Conservation (phyloP, 768 basidiomycete genomes). For the Lactifluus subvellereus region DNA sequence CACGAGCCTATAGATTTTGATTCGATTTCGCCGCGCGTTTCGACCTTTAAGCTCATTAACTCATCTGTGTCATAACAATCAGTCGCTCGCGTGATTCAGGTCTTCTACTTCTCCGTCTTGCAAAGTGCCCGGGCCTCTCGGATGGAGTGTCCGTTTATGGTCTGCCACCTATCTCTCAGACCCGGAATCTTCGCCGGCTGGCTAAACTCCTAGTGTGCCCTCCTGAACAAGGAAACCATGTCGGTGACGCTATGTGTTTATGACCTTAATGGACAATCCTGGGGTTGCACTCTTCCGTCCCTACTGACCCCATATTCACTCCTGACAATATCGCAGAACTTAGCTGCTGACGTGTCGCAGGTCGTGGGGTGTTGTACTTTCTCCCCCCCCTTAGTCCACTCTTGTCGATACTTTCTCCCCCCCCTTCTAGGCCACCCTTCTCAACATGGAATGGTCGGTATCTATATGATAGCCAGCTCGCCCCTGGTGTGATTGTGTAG, state of each 20-base stretch:
- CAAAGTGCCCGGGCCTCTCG: not conserved
- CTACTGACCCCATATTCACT: too few species aligned
- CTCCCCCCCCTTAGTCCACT: not conserved
- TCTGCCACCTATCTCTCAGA: not conserved
- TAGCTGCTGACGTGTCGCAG: not conserved
- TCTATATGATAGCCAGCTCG: not conserved
- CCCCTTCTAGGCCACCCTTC: not conserved
- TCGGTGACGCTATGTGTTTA: not conserved
- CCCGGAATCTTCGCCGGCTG: not conserved
- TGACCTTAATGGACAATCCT: not conserved
- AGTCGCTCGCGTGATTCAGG: not conserved
- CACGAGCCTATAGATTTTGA: too few species aligned
- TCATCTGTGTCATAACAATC: too few species aligned
- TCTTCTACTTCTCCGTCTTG: not conserved
- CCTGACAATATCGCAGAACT: not conserved
- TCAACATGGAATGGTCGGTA: not conserved
- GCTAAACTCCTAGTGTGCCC: not conserved
- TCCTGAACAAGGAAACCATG: not conserved
- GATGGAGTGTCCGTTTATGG: not conserved
- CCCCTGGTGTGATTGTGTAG: not conserved
- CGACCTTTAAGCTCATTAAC: too few species aligned
- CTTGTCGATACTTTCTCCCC: not conserved
- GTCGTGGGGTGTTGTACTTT: not conserved
- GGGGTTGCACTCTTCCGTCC: not conserved
- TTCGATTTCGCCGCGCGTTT: too few species aligned